These are phyloP conservation scores for Pichia sp. DNA, from an alignment of 1,139 yeast species.

Conservation along the genomic window DNA sequence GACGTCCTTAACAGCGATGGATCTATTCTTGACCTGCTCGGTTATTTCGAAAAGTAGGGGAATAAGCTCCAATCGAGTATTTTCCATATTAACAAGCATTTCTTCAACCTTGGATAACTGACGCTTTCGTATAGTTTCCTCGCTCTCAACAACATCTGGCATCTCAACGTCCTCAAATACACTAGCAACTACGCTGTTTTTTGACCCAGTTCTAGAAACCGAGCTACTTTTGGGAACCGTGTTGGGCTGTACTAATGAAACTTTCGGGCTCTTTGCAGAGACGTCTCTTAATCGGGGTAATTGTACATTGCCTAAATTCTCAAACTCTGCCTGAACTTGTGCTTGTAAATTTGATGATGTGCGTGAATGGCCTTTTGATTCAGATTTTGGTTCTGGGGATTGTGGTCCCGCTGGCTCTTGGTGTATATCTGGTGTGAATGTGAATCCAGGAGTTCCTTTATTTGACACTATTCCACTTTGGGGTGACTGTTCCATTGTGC, in stretches of 20 bases:
- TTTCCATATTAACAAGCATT: constrained; percentile 8
- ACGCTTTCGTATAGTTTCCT: background rate
- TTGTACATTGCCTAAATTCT: background rate
- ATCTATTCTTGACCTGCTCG: constrained; percentile 25
- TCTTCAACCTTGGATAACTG: background rate
- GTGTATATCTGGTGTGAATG: too few relatives aligned
- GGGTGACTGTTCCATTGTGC: too few relatives aligned
- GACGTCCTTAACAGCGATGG: constrained; percentile 25
- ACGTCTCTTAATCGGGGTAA: too few relatives aligned
- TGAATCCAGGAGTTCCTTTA: too few relatives aligned
- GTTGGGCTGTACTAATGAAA: too few relatives aligned
- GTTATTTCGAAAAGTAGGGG: constrained; percentile 25
- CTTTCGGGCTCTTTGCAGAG: too few relatives aligned
- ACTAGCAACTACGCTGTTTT: background rate
- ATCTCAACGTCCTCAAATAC: background rate
- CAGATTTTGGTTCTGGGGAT: background rate
- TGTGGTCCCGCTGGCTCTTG: background rate
- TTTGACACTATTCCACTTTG: too few relatives aligned
- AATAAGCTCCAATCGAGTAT: constrained; percentile 20
- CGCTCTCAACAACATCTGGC: background rate
- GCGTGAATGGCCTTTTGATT: background rate
- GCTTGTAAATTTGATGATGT: background rate
- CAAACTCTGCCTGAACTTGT: background rate
- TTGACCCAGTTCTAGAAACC: too few relatives aligned
- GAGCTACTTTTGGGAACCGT: too few relatives aligned